Conservation (phyloP, 345 rosid genomes). For the Barbarea vulgaris region DNA sequence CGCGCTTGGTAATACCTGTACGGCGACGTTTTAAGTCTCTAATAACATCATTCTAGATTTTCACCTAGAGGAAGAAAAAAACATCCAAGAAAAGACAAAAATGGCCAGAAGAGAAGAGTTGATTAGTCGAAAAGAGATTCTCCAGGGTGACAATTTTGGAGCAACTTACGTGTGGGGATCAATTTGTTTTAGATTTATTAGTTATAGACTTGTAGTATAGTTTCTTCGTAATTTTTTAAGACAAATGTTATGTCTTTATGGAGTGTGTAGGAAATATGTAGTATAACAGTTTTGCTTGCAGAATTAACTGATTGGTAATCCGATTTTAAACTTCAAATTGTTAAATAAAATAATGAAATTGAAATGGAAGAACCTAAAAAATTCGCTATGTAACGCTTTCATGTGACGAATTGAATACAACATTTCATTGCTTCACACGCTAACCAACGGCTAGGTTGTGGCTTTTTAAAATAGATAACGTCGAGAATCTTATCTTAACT, state of each 20-base stretch:
- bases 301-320: background rate
- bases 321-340: background rate
- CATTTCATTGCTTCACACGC: no score
- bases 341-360: background rate
- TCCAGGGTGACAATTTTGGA: background rate
- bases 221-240: constrained; percentile 12
- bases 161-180: background rate
- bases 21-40: background rate
- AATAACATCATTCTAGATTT: constrained; percentile 13
- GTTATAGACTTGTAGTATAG: background rate
- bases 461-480: background rate
- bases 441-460: background rate
- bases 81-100: background rate
- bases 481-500: background rate
- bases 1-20: constrained; percentile 25
- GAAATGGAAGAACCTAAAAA: background rate
- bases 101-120: background rate
- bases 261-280: background rate
- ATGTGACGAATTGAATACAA: background rate
- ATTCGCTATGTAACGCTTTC: background rate
- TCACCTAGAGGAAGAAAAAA: background rate
- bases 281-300: background rate
- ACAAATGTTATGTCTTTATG: constrained; percentile 22
- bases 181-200: background rate
- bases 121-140: background rate